Evolutionary conservation across 2,329 filamentous ascomycete genomes (phyloP), one percentile per base, ranked within the genome.

Genomic region (Hortaea werneckii): DNA sequence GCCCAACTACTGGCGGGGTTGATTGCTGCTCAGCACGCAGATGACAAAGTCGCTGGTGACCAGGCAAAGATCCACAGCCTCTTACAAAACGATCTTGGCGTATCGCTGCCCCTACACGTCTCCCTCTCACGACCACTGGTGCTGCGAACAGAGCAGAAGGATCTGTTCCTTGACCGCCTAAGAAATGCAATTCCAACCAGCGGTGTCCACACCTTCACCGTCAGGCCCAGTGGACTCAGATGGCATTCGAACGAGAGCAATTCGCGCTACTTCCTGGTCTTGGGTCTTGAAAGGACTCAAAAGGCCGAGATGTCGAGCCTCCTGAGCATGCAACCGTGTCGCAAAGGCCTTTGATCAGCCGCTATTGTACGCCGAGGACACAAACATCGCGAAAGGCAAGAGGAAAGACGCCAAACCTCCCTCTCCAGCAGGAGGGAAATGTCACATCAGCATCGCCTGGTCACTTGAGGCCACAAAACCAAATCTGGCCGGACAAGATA

Each of bases 361-460:
- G 1, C 65, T 75, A 26, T 73, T 96, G 1, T 96, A 96, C 58
- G 58, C 63, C 2, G 60, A 56, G 13, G 28, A 46, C 20, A 20
- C 20, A 20, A 20, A 20, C 20, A 28, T 12, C 30, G 12, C 5
- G 8, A 6, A 26, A 41, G 20, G n/a, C 58, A 20, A 20, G 20
- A 20, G 20, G 20, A 20, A 20, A 20, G 20, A 20, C 20, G 63
- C 34, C 29, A 37, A 37, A 52, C 34, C 37, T 20, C 20, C 20
- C 20, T 20, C 20, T 20, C 20, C 37, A 8, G 48, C n/a, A 5
- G 45, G 52, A 12, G 37, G 41, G 11, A 46, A 49, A 20, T 95
- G 95, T 59, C 92, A 98, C 65, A 70, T 96, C 49, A 95, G 88
- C 40, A 79, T 98, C 46, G 92, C 83, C 0, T 96, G 90, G 92